Base-by-base conservation (phyloP, 75 land plant genomes). In the Picea sitchensis region DNA sequence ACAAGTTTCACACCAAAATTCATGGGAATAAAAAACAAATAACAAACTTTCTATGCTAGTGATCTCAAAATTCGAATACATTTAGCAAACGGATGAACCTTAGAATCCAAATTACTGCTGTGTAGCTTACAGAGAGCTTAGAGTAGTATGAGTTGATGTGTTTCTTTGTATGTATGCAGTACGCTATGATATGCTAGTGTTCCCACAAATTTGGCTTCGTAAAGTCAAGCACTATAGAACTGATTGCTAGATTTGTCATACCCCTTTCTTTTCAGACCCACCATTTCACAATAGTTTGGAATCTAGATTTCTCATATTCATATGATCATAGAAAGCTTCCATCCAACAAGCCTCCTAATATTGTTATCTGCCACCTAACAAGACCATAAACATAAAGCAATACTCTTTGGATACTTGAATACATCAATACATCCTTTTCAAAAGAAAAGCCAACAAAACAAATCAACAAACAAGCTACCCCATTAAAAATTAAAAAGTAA, bases 121-220 rank as follows among this genome's bases (percentile, higher is more conserved):
- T 9, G 20, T 68, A 36, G 41, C n/a, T 34, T 7, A 68, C 20
- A 68, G 18, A 15, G 38, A 38, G 5, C 18, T 69, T 41, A 8
- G 2, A 69, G 51, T 4, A 41, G 41, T 20, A 36, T 17, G 41
- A 17, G 18, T 36, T 38, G 8, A 5, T 44, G 18, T 36, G 9
- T 69, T 69, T 69, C 51, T 38, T 69, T 69, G 68, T 44, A 36
- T 38, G 20, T 38, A 38, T 69, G 72, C 13, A 67, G 18, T 68
- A 68, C 38, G n/a, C 31, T 34, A 67, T 41, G 44, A 41, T 51
- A 51, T 51, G n/a, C 32, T 36, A 17, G n/a, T 38, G n/a, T 38
- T 69, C 47, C 38, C 41, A 69, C 41, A 18, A 38, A 5, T 38
- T 38, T 67, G 71, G 15, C 6, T 67, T 11, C 44, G 44, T 30